phyloP scores from a whole-genome alignment of 1,139 yeast species.

The Hanseniaspora uvarum region DNA sequence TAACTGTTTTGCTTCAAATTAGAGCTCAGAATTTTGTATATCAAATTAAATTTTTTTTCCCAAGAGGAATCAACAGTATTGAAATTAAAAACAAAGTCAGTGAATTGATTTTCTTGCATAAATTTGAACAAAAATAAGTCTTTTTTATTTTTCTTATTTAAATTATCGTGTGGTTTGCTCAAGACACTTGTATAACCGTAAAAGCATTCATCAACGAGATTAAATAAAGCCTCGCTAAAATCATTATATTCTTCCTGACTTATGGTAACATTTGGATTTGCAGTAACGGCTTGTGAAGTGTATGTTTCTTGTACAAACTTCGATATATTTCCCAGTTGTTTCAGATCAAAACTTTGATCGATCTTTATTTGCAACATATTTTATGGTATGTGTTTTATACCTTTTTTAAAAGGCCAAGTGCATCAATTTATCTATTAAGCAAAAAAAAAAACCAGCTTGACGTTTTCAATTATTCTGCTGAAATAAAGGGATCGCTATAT shows the following conservation, averaged over 20 bases:
- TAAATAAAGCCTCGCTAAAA: neutral
- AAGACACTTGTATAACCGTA: neutral
- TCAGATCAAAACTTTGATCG: neutral
- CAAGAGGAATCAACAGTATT: neutral
- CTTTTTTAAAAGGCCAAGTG: neutral
- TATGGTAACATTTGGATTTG: neutral
- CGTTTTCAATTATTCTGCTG: too few species aligned
- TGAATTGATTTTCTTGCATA: neutral
- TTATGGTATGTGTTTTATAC: neutral
- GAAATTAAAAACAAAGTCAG: neutral
- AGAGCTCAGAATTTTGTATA: neutral
- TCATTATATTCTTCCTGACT: neutral
- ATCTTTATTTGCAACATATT: neutral
- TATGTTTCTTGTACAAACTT: neutral
- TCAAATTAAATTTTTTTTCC: neutral
- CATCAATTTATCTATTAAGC: neutral
- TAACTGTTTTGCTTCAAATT: neutral
- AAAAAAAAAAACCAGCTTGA: neutral
- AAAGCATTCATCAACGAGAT: conserved; percentile 2
- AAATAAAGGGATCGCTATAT: too few species aligned
- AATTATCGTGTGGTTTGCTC: neutral
- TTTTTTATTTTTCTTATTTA: neutral
- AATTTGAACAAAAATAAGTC: neutral
- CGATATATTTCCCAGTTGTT: neutral
- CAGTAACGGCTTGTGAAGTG: neutral